Percentiles rank a stretch among this genome's conserved stretches.
phyloP scores from a whole-genome alignment of 495 filamentous ascomycete genomes.

The Neurospora discreta region DNA sequence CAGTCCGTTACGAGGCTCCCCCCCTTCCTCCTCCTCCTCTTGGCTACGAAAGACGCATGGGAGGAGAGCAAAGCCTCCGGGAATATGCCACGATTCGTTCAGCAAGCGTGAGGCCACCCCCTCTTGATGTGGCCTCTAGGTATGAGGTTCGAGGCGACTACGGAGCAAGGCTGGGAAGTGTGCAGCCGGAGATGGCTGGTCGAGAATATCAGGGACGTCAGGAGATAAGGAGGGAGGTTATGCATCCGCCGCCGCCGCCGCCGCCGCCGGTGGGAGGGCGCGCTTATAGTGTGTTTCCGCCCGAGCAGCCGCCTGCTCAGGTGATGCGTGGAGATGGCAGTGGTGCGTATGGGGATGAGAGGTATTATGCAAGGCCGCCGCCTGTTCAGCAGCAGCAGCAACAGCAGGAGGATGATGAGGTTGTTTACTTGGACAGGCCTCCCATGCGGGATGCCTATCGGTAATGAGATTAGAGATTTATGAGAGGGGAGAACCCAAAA shows the following conservation, averaged over 20 bases:
- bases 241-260: slow-evolving; percentile 11
- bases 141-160: slow-evolving; percentile 17
- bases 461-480: background rate
- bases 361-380: slow-evolving; percentile 16
- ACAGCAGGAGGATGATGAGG: slow-evolving; percentile 27
- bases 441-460: slow-evolving; percentile 26
- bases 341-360: slow-evolving; percentile 23
- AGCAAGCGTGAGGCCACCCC: slow-evolving; percentile 21
- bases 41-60: slow-evolving; percentile 36
- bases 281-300: slow-evolving; percentile 34
- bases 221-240: slow-evolving; percentile 28
- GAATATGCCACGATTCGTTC: slow-evolving; percentile 19
- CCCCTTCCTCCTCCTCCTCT: slow-evolving; percentile 12
- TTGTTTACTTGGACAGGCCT: slow-evolving; percentile 35
- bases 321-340: slow-evolving; percentile 24
- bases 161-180: slow-evolving; percentile 21
- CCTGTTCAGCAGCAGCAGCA: background rate
- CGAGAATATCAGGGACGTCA: slow-evolving; percentile 29
- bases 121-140: background rate
- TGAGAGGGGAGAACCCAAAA: background rate
- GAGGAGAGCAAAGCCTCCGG: slow-evolving; percentile 22
- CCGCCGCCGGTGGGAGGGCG: slow-evolving; percentile 13
- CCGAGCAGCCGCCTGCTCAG: slow-evolving; percentile 11
- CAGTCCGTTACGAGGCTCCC: slow-evolving; percentile 42
- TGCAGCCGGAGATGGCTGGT: slow-evolving; percentile 28